phyloP scores from a whole-genome alignment of 23 red algal species.

The Gracilaria gracilis region DNA sequence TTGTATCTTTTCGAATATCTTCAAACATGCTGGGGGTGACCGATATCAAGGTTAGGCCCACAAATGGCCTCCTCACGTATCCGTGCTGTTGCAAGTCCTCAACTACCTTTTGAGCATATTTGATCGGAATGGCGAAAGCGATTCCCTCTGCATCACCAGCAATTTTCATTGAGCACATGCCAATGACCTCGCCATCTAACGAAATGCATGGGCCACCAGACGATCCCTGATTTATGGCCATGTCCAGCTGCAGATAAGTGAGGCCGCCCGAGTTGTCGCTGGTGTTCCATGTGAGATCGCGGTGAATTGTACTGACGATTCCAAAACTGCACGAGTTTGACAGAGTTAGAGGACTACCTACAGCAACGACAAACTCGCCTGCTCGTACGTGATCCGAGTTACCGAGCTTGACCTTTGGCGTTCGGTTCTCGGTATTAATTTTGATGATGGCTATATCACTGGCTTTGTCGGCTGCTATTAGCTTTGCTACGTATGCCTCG shows the following conservation, averaged over 20 bases:
- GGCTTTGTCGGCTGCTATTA: constrained; percentile 50
- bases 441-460: constrained; percentile 68
- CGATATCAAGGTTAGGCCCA: constrained; percentile 84
- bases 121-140: constrained; percentile 92
- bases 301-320: constrained; percentile 81
- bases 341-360: constrained; percentile 88
- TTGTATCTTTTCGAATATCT: constrained; percentile 77
- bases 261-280: constrained; percentile 65
- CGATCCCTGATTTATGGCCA: constrained; percentile 95
- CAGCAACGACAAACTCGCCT: constrained; percentile 93
- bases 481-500: constrained; percentile 53
- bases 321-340: constrained; percentile 88
- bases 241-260: constrained; percentile 93
- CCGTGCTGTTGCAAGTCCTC: constrained; percentile 84
- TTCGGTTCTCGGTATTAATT: constrained; percentile 43
- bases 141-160: constrained; percentile 89
- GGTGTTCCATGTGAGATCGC: constrained; percentile 57
- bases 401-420: constrained; percentile 81
- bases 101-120: constrained; percentile 88
- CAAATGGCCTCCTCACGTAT: constrained; percentile 84
- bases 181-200: constrained; percentile 93
- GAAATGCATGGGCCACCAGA: constrained; percentile 90
- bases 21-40: constrained; percentile 85
- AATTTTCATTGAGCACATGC: constrained; percentile 93
- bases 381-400: constrained; percentile 74